These are phyloP conservation scores for Boletales sp. DNA, from an alignment of 768 basidiomycete species.

Conservation along the genomic window DNA sequence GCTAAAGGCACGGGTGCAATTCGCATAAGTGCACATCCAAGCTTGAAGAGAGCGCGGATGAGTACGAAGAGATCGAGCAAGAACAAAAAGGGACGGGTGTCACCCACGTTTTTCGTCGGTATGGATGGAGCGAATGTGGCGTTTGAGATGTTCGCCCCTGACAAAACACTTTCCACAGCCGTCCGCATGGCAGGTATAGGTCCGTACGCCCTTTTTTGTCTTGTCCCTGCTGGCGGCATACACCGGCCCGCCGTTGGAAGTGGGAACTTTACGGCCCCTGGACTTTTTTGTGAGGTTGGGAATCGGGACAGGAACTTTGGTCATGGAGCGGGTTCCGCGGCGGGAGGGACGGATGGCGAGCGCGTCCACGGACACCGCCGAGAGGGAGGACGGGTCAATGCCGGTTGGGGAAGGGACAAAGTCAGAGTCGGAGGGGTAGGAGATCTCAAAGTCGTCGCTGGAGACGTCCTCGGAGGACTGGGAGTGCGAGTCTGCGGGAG, in stretches of 20 bases:
- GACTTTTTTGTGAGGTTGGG: constrained; percentile 50
- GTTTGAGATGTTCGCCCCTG: constrained; percentile 75
- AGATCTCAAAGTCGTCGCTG: constrained; percentile 15
- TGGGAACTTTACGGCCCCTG: constrained; percentile 48
- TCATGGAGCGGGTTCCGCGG: constrained; percentile 21
- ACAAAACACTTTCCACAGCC: constrained; percentile 80
- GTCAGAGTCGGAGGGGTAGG: constrained; percentile 24
- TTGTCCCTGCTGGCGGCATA: constrained; percentile 28
- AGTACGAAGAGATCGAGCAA: background rate
- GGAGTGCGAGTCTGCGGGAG: constrained; percentile 2
- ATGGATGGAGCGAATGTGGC: constrained; percentile 78
- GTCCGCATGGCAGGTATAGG: constrained; percentile 62
- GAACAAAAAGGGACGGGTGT: background rate
- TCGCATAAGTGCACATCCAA: constrained; percentile 46
- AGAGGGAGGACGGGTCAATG: constrained; percentile 11
- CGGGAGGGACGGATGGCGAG: constrained; percentile 14
- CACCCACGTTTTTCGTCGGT: constrained; percentile 80
- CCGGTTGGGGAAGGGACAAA: constrained; percentile 12
- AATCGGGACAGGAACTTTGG: constrained; percentile 40
- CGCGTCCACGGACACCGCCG: background rate
- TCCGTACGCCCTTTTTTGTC: constrained; percentile 36
- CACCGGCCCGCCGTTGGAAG: constrained; percentile 23
- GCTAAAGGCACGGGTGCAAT: constrained; percentile 69
- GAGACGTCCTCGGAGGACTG: constrained; percentile 15
- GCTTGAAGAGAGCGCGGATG: constrained; percentile 19